Evolutionary conservation across 106 monocot genomes (phyloP).

Genomic region (Cymbidium sinense): DNA sequence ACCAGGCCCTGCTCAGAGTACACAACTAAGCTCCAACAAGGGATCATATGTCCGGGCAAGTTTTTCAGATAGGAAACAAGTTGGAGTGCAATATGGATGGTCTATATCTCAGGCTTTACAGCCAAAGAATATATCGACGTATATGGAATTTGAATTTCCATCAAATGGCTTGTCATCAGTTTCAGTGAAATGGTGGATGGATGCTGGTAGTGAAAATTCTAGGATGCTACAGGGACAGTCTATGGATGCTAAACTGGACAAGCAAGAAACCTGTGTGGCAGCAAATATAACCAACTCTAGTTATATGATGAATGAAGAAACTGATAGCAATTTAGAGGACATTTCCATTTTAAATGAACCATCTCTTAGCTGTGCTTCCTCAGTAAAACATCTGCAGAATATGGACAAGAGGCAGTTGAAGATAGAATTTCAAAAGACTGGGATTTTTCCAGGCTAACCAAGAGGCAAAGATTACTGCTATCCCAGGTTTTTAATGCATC

Average conservation of each 20-base stretch:
- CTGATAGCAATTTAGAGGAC: background rate
- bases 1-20: too few relatives aligned
- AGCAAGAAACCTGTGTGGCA: slow-evolving; percentile 5
- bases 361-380: slow-evolving; percentile 34
- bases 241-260: slow-evolving; percentile 11
- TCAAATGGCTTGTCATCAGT: slow-evolving; percentile 46
- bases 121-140: slow-evolving; percentile 45
- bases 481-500: slow-evolving; percentile 50
- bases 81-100: slow-evolving; percentile 14
- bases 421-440: slow-evolving; percentile 16
- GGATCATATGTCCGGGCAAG: slow-evolving; percentile 10
- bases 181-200: slow-evolving; percentile 69
- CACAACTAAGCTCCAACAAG: too few relatives aligned
- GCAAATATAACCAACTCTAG: too few relatives aligned
- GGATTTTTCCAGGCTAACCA: slow-evolving; percentile 24
- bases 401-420: slow-evolving; percentile 31
- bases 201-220: background rate
- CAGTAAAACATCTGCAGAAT: slow-evolving; percentile 39
- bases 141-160: slow-evolving; percentile 70
- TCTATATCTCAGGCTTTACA: slow-evolving; percentile 17
- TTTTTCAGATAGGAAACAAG: slow-evolving; percentile 22
- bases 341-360: slow-evolving; percentile 11
- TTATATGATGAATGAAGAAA: too few relatives aligned
- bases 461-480: slow-evolving; percentile 38
- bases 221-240: slow-evolving; percentile 7